Base-by-base conservation (phyloP, 805 yeast genomes). In the Myxozyma udenii region DNA sequence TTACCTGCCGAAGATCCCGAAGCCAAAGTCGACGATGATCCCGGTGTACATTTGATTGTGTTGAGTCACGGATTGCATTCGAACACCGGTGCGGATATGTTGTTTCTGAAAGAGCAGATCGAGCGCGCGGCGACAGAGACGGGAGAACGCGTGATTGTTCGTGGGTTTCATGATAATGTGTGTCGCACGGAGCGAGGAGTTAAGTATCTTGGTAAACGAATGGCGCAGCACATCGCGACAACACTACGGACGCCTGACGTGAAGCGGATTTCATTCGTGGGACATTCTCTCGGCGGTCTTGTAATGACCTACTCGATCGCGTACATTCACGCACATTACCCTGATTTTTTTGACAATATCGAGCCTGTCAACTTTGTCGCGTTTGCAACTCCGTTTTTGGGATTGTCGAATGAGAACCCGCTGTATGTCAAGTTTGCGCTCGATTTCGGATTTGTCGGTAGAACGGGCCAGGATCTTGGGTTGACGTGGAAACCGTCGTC, bases 21-120 rank as follows among this genome's bases (percentile, higher is more conserved):
- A 28, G 14, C 9, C 33, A 14, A 28, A 28, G 9, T 14, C 9
- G 33, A 28, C 14, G 33, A 28, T 9, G 33, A 28, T 28, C 67
- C 69, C 51, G 93, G 95, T 0, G 78, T 83, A 12, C 98, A 93
- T 71, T 71, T 93, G 50, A 93, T 91, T 2, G 74, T 93, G 3
- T 61, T 90, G 11, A 88, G 96, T 0, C 98, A 93, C 67, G 98
- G 98, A 0, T 76, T 93, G 23, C 95, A 88, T 63, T 87, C 97
- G 1, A 93, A 90, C 63, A 78, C 83, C 3, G 83, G 93, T 1
- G 88, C 95, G 9, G 98, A 93, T 67, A 80, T 93, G 95, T 74
- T 87, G 18, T 90, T 84, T 62, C 63, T 91, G 50, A 89, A 89
- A 60, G 98, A 93, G 62, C 77, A 76, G 61, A 79, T 93, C 14